Evolutionary conservation across 2,329 filamentous ascomycete genomes (phyloP), one percentile per base, ranked within the genome.

Genomic region (Fusarium poae): DNA sequence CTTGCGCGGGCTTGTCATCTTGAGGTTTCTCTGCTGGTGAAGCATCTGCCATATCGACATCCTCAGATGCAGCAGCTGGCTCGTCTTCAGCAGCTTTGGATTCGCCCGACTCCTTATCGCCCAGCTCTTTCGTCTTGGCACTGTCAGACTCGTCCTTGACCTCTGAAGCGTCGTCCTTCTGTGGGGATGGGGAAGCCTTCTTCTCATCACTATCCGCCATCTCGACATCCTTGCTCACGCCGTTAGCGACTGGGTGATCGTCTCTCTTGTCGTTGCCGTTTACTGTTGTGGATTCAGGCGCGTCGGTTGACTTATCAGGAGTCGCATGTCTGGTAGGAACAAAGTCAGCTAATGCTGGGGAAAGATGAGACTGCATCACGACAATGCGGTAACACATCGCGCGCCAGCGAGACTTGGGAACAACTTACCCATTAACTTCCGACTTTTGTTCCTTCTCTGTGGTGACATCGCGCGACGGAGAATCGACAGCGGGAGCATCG

Each of bases 391-490:
- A 61, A 65, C 57, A 58, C 45, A 39, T 34, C 25, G 43, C 45
- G 49, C 43, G 37, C 29, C 57, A 63, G 46, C 48, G 43, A 45
- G 45, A 61, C 39, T 29, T 35, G 45, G 51, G 56, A 55, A 55
- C 57, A 46, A 78, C 79, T 77, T 75, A 81, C 79, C 79, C 79
- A 62, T 81, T 81, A 18, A 77, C 62, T 67, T 78, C 76, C 52
- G 78, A 62, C 51, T 76, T 79, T 32, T 71, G 65, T 43, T 77
- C 76, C 67, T 75, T 76, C 21, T 74, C 72, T n/a, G 62, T 48
- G 52, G 67, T 71, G 27, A 70, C 65, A 43, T 77, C 74, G 40
- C 62, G 72, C 75, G 81, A 78, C 80, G 88, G 89, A 74, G 84
- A 78, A 74, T 85, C 85, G 74, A 77, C 39, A 25, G 44, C 67